Conservation (phyloP, 257 asterid genomes). For the Nicotiana undulata region DNA sequence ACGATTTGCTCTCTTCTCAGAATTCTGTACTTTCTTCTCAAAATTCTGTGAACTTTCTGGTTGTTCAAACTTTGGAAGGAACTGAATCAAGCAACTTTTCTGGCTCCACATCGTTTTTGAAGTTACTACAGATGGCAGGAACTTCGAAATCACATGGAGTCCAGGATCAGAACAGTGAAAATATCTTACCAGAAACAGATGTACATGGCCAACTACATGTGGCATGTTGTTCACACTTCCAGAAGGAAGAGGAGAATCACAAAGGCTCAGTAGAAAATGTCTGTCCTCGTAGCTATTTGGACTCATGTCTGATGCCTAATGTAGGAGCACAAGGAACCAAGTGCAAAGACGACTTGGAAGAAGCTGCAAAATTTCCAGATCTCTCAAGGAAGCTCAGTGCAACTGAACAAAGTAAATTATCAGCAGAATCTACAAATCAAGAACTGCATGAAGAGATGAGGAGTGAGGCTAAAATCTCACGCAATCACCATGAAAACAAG, state of each 20-base stretch:
- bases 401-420: constrained; percentile 50
- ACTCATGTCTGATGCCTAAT: neutral
- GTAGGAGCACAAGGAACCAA: neutral
- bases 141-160: neutral
- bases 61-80: constrained; percentile 37
- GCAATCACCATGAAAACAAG: constrained; percentile 26
- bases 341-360: neutral
- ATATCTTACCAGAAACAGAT: neutral
- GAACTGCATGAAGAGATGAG: constrained; percentile 28
- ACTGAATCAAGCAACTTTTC: constrained; percentile 24
- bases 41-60: constrained; percentile 26
- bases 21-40: constrained; percentile 57
- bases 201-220: neutral
- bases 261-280: constrained; percentile 8
- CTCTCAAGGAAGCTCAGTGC: constrained; percentile 23
- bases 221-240: constrained; percentile 3
- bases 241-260: constrained; percentile 28
- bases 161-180: constrained; percentile 5
- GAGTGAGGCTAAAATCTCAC: constrained; percentile 28
- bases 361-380: neutral
- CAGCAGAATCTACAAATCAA: constrained; percentile 56
- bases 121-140: constrained; percentile 47
- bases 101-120: constrained; percentile 35
- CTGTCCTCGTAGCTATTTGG: neutral
- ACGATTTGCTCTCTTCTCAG: constrained; percentile 58